Evolutionary conservation across 1,284 basidiomycete species (phyloP).

Genomic region (Ustilago loliicola): DNA sequence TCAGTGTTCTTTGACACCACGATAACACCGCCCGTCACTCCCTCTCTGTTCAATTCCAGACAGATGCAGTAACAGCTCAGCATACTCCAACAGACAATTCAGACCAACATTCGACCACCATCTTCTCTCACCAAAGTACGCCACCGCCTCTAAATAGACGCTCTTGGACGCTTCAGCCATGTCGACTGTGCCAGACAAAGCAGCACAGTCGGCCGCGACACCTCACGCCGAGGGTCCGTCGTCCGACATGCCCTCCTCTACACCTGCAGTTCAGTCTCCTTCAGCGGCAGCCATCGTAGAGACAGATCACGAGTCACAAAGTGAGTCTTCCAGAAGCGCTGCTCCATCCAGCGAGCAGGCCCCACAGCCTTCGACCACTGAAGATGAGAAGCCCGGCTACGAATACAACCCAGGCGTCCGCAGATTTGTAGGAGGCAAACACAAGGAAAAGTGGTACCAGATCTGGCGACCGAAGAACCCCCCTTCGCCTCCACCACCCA

Average conservation of each 20-base stretch:
- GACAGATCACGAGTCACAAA: slow-evolving; percentile 38
- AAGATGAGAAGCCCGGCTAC: slow-evolving; percentile 43
- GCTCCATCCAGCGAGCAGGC: slow-evolving; percentile 32
- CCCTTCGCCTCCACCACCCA: slow-evolving; percentile 66
- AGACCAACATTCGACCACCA: background rate
- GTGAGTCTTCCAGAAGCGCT: slow-evolving; percentile 36
- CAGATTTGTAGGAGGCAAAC: slow-evolving; percentile 51
- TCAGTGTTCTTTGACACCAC: too few species aligned
- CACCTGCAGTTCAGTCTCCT: background rate
- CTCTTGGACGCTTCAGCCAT: background rate
- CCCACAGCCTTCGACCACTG: slow-evolving; percentile 17
- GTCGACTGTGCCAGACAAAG: background rate
- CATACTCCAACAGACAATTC: too few species aligned
- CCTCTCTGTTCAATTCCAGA: too few species aligned
- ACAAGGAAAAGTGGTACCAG: slow-evolving; percentile 67
- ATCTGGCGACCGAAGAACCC: slow-evolving; percentile 65
- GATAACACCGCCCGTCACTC: too few species aligned
- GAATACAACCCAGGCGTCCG: slow-evolving; percentile 61
- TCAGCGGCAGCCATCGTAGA: slow-evolving; percentile 11
- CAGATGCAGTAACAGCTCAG: too few species aligned
- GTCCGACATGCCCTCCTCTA: slow-evolving; percentile 4
- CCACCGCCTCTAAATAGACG: too few species aligned
- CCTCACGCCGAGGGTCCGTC: too few species aligned
- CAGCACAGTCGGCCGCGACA: slow-evolving; percentile 9
- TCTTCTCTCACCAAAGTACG: background rate